Evolutionary conservation across 352 stramenopile genomes (phyloP), one percentile per base, ranked within the genome.

Genomic region (Plasmopara muralis): DNA sequence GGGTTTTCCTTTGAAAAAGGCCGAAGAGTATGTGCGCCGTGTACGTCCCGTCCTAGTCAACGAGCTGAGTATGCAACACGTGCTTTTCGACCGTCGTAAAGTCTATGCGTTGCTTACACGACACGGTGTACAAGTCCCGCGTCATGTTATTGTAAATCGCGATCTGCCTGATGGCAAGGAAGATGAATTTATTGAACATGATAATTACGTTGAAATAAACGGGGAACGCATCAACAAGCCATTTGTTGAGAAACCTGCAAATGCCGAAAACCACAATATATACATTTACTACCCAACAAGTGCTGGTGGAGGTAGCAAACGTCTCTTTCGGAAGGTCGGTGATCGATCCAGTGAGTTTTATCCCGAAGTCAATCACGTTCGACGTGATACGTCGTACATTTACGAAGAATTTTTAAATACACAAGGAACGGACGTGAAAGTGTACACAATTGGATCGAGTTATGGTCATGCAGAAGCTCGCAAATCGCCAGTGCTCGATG

Each of bases 251-350:
- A 99, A 99, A 72, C 97, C 97, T 0, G 95, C 98, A 1, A 83
- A 99, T 68, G 95, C 96, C 0, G 97, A 99, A 56, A 96, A 99
- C 78, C 97, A 99, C 72, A 99, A 99, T 62, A 96, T 99, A 56
- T 96, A 98, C 66, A 99, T 99, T 62, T 99, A 99, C 70, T 99
- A 99, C 62, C 97, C 97, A 0, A 96, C 88, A 18, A 97, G 80
- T 50, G 95, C 96, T 9, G 97, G 97, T 25, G 97, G 97, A 18
- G 97, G 97, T 25, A 98, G 93, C 64, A 99, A 99, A 66, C 96
- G 97, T 16, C 67, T 99, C 2, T 99, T 99, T 70, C 92, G 97
- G 9, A 99, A 99, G 72, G 90, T 99, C 10, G 85, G 84, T 43
- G 86, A 97, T 56, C 83, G 85, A 34, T 94, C 79, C 10, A 93